Base-by-base conservation (phyloP, 2,329 filamentous ascomycete species). In the Nemania sp. region DNA sequence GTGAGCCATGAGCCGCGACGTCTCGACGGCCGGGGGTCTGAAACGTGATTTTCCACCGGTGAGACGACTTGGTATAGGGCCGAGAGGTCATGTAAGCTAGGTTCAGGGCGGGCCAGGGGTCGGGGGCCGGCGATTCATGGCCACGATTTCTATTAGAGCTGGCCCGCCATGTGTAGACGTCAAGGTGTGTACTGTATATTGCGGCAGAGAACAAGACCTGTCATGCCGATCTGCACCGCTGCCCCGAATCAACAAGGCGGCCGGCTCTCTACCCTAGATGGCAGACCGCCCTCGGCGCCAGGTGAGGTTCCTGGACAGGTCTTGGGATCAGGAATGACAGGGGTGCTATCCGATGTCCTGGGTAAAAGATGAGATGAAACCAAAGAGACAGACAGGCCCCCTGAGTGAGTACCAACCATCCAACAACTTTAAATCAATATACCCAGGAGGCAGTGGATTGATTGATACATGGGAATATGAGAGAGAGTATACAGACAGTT, bases 1-100 rank as follows among this genome's bases (percentile, higher is more conserved):
- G 25, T 7, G 25, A 29, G 13, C 21, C 43, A 53, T 57, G 42
- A 59, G 62, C 60, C 59, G 54, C 53, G 59, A 68, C 58, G 62
- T 65, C 54, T 61, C 48, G 56, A 54, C 40, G 25, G 63, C 65
- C 69, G 55, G 51, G 68, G 68, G 67, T 68, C 40, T 70, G 67
- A 71, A 71, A 68, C 68, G 58, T 57, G 67, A 65, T 57, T 65
- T 60, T 60, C 47, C 59, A 67, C 69, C 63, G 63, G 64, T 65
- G 64, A 66, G 65, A 62, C 54, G 64, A 60, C 53, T 68, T 67
- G 65, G 67, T 63, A 63, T 63, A 63, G 62, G 63, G 47, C 66
- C 67, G 67, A 69, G 62, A 64, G 64, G 63, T 66, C 64, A 69
- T 69, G 67, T 63, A 65, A 63, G 65, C 64, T 68, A 65, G 60